Percentiles rank a stretch among this genome's conserved stretches.
Conservation (phyloP, 2,329 filamentous ascomycete genomes). For the Ambrosiella xylebori region DNA sequence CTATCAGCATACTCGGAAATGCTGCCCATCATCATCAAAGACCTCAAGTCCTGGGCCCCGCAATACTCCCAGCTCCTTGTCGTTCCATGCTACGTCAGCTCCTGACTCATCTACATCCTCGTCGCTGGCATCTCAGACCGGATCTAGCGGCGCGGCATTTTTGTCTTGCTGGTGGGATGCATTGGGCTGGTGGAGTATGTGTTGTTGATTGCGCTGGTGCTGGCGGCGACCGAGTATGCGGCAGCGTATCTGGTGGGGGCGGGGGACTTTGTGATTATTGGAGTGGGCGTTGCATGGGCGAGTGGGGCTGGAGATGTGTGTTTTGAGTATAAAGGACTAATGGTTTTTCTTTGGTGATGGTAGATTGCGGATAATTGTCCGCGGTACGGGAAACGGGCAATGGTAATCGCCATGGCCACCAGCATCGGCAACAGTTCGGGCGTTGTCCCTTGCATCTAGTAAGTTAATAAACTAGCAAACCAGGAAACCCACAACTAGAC, state of each 20-base stretch:
- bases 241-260: background rate
- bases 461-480: background rate
- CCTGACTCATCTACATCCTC: background rate
- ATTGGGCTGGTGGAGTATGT: background rate
- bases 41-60: background rate
- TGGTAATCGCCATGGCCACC: too few relatives aligned
- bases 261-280: background rate
- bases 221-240: background rate
- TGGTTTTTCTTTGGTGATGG: background rate
- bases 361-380: background rate
- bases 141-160: slow-evolving; percentile 1
- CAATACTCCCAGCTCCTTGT: background rate
- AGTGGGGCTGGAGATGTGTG: background rate
- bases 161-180: background rate
- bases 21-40: background rate
- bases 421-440: too few relatives aligned
- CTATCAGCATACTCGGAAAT: background rate
- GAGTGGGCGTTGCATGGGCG: background rate
- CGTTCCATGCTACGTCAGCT: background rate
- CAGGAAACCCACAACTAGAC: background rate
- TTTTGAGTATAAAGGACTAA: background rate
- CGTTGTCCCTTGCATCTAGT: too few relatives aligned
- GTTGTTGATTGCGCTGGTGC: background rate
- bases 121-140: background rate
- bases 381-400: too few relatives aligned